Base-by-base conservation (phyloP, 2,329 filamentous ascomycete species). In the Lachnellula subtilissima region DNA sequence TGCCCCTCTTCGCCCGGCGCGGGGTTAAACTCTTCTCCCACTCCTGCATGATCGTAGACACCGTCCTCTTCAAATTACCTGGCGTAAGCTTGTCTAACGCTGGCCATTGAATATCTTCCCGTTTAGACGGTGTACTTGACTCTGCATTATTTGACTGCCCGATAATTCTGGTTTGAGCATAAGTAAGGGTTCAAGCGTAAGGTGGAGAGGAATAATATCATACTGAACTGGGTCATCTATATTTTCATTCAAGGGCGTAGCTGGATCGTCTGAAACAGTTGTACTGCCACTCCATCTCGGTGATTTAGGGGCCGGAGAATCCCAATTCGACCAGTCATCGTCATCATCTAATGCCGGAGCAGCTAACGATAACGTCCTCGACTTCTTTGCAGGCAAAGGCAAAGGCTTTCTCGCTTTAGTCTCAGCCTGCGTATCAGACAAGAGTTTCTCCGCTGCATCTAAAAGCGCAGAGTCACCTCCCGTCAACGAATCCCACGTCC, bases 11-110 rank as follows among this genome's bases (percentile, higher is more conserved):
- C 59, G 37, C 60, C 57, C 3, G 71, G 66, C 1, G 80, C 36
- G 83, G 78, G 2, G 81, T 84, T 14, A 92, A 75, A 62, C 83
- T 89, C 71, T 85, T 89, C 75, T 97, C 93, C 89, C 91, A 96
- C 69, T 96, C 91, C 61, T 86, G 88, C 84, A 97, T 91, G 55
- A 96, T 78, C 60, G 87, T 88, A 37, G 86, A 88, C n/a, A 92
- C 89, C 0, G 89, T 93, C 39, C 85, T 82, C 69, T 91, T 89
- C 64, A 97, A 75, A 65, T 90, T 91, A 63, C 84, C 61, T 37
- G 91, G 88, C 28, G 65, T 69, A 40, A 28, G 88, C 70, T 56
- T 84, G 69, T 67, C 85, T 75, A 70, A 54, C 11, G 64, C 66
- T 15, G 68, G 67, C 69, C 69, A 71, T 43, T 65, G 76, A 14